Evolutionary conservation across 2,329 filamentous ascomycete species (phyloP).

Genomic region (Fusarium sp.): DNA sequence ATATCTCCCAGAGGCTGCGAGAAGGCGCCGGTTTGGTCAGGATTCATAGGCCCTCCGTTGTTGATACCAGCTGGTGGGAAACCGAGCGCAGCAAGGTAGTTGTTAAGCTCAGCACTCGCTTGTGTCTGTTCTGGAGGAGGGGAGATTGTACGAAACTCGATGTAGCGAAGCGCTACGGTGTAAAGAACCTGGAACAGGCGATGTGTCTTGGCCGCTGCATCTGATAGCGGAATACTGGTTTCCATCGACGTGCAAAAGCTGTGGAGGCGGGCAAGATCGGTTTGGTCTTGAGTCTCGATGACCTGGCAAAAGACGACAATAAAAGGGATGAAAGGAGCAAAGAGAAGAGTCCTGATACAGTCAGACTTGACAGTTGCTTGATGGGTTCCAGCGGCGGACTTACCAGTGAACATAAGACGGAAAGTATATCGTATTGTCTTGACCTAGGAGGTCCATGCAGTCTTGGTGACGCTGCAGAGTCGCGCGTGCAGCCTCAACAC

Average conservation of each 20-base stretch:
- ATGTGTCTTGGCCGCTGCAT: constrained; percentile 66
- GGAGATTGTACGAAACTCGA: constrained; percentile 62
- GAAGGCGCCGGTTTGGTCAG: constrained; percentile 21
- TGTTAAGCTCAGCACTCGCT: constrained; percentile 46
- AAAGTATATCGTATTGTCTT: constrained; percentile 55
- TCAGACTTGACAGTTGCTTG: constrained; percentile 6
- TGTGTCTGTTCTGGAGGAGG: constrained; percentile 53
- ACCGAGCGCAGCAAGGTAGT: constrained; percentile 62
- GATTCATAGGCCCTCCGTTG: constrained; percentile 12
- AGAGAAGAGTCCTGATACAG: constrained; percentile 57
- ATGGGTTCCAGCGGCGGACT: constrained; percentile 11
- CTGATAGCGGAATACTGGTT: constrained; percentile 58
- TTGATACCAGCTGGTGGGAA: constrained; percentile 49
- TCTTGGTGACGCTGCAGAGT: constrained; percentile 58
- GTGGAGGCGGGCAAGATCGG: constrained; percentile 61
- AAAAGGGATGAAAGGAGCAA: constrained; percentile 66
- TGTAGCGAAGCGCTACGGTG: constrained; percentile 69
- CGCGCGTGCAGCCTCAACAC: constrained; percentile 57
- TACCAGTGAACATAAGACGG: constrained; percentile 59
- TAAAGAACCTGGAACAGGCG: constrained; percentile 70
- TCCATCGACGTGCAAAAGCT: constrained; percentile 65
- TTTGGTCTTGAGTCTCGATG: constrained; percentile 59
- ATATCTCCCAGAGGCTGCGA: constrained; percentile 29
- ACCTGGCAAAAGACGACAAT: constrained; percentile 65
- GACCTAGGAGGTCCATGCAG: constrained; percentile 55